Evolutionary conservation across 2,329 filamentous ascomycete species (phyloP), one percentile per base, ranked within the genome.

Genomic region (Ustilaginoidea virens): DNA sequence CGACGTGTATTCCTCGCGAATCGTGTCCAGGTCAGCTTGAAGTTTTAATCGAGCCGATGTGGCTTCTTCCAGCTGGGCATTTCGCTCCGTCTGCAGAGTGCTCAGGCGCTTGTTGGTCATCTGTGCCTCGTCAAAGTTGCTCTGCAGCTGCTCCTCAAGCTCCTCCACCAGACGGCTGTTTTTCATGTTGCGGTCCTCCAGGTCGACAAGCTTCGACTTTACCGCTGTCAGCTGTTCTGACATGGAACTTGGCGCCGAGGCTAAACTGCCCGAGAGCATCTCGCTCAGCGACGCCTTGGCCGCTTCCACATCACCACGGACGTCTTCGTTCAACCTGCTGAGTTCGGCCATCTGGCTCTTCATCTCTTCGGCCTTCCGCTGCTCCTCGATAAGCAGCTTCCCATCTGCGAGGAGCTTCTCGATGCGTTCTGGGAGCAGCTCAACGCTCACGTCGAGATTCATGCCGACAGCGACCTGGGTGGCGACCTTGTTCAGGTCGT

Each of bases 91-190:
- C 46, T 85, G 77, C 27, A 87, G 63, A 27, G 80, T 76, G 29
- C 86, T 94, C 30, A 96, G 60, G 30, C 87, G 75, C 56, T 93
- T 92, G 51, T 72, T 85, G 9, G 77, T 75, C 34, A 73, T 63
- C 47, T 94, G 82, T 35, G 87, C 85, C 49, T 93, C 81, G 46
- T 98, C 90, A 53, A 85, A 98, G 56, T 90, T 94, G 49, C 69
- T 82, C 47, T 87, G 86, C 30, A 98, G 73, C 53, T 98, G 90
- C 44, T 96, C 87, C 54, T 98, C 90, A 5, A 98, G 74, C 55
- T 98, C 87, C 50, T 96, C 83, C 7, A 98, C 82, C 9, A 98
- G 63, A 14, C 83, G 74, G 23, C 81, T 80, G 52, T 90, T 92
- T 66, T 92, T 94, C 60, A 83, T 77, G 62, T 92, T 92, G 56